Conservation (phyloP, 2,329 filamentous ascomycete genomes). For the Orbilia blumenaviensis region DNA sequence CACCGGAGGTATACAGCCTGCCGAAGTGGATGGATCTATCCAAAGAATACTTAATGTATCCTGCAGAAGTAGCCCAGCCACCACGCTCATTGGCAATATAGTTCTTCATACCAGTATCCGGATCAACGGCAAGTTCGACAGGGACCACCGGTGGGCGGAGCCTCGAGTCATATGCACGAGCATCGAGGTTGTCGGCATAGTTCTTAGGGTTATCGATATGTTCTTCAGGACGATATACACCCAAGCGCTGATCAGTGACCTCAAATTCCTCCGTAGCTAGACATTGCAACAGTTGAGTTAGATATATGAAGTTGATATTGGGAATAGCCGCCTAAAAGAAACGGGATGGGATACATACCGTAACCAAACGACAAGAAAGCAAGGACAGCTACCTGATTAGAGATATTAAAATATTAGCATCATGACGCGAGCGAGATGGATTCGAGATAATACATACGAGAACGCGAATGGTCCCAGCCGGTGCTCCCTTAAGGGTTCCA, state of each 20-base stretch:
- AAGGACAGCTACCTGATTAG: slow-evolving; percentile 74
- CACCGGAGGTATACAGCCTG: slow-evolving; percentile 75
- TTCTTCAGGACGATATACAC: slow-evolving; percentile 80
- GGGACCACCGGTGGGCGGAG: slow-evolving; percentile 80
- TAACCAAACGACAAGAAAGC: slow-evolving; percentile 84
- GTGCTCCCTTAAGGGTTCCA: slow-evolving; percentile 79
- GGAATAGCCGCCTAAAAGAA: neutral
- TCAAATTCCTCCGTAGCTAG: slow-evolving; percentile 82
- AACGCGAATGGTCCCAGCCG: slow-evolving; percentile 79
- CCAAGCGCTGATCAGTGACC: slow-evolving; percentile 80
- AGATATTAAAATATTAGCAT: slow-evolving; percentile 22
- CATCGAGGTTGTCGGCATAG: slow-evolving; percentile 87
- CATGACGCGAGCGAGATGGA: neutral
- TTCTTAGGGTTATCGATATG: slow-evolving; percentile 78
- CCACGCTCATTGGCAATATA: slow-evolving; percentile 94
- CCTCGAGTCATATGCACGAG: slow-evolving; percentile 79
- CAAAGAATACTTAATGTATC: slow-evolving; percentile 81
- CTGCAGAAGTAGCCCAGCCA: slow-evolving; percentile 87
- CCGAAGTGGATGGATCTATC: slow-evolving; percentile 79
- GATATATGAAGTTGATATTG: neutral
- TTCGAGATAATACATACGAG: slow-evolving; percentile 71
- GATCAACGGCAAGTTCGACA: slow-evolving; percentile 77
- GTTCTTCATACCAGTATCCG: slow-evolving; percentile 94
- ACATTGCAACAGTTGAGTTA: neutral
- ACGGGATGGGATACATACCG: slow-evolving; percentile 64